Evolutionary conservation across 306 rosid species (phyloP).

Genomic region (Potentilla sterilis): DNA sequence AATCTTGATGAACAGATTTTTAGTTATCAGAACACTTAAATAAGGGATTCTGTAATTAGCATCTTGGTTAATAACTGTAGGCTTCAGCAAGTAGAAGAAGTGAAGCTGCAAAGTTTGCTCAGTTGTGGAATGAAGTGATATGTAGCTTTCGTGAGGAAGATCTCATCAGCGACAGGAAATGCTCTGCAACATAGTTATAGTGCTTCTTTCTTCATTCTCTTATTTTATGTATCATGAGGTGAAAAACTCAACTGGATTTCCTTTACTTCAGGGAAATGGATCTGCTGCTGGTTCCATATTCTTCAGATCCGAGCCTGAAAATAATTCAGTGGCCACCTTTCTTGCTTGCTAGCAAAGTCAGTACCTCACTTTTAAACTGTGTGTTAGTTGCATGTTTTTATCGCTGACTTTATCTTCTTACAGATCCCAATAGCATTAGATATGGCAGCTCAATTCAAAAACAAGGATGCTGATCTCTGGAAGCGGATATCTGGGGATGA

Average conservation of each 20-base stretch:
- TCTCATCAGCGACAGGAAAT: slow-evolving; percentile 84
- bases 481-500: slow-evolving; percentile 88
- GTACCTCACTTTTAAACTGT: slow-evolving; percentile 22
- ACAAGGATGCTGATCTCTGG: slow-evolving; percentile 88
- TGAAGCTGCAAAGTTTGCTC: slow-evolving; percentile 99
- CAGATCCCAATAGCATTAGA: slow-evolving; percentile 94
- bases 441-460: slow-evolving; percentile 90
- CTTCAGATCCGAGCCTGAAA: slow-evolving; percentile 82
- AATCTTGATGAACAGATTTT: slow-evolving; percentile 7
- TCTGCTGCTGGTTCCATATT: slow-evolving; percentile 86
- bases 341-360: slow-evolving; percentile 97
- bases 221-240: slow-evolving; percentile 17
- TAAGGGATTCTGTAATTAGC: slow-evolving; percentile 21
- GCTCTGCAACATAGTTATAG: slow-evolving; percentile 30
- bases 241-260: slow-evolving; percentile 31
- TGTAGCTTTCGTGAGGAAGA: slow-evolving; percentile 99
- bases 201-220: slow-evolving; percentile 29
- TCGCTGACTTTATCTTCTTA: slow-evolving; percentile 35
- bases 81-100: slow-evolving; percentile 79
- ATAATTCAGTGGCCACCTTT: slow-evolving; percentile 98
- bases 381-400: slow-evolving; percentile 27
- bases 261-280: slow-evolving; percentile 90
- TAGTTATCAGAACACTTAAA: slow-evolving; percentile 4
- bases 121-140: slow-evolving; percentile 91
- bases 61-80: slow-evolving; percentile 41